These are phyloP conservation scores for Talaromyces thailandensis DNA, from an alignment of 495 filamentous ascomycete species.

Conservation along the genomic window DNA sequence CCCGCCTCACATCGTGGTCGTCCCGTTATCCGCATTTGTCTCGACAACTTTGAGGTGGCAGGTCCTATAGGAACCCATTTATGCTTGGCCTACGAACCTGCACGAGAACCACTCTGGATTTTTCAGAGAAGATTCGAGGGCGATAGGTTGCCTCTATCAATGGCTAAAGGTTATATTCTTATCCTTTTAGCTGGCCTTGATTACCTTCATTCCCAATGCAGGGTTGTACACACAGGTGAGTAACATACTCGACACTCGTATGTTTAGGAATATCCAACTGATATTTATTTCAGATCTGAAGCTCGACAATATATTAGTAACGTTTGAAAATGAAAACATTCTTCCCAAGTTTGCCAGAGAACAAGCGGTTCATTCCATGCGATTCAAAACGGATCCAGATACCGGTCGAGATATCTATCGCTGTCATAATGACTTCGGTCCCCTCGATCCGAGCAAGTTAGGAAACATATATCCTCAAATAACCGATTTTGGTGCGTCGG, in stretches of 20 bases:
- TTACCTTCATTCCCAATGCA: slow-evolving; percentile 29
- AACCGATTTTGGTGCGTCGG: slow-evolving; percentile 72
- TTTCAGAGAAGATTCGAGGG: slow-evolving; percentile 17
- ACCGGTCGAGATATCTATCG: slow-evolving; percentile 17
- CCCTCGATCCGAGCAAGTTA: slow-evolving; percentile 10
- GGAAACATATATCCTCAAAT: slow-evolving; percentile 44
- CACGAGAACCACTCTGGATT: slow-evolving; percentile 23
- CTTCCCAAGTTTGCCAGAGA: slow-evolving; percentile 2
- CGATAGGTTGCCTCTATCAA: slow-evolving; percentile 12
- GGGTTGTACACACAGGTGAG: slow-evolving; percentile 29
- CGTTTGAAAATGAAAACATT: slow-evolving; percentile 10
- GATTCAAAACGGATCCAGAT: slow-evolving; percentile 9
- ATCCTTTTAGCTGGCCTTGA: slow-evolving; percentile 25
- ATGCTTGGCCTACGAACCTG: slow-evolving; percentile 20
- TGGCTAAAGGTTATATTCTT: slow-evolving; percentile 10
- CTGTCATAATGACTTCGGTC: slow-evolving; percentile 24
- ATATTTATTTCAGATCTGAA: slow-evolving; percentile 5
- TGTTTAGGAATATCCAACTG: neutral
- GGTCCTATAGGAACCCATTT: slow-evolving; percentile 19
- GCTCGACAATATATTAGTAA: slow-evolving; percentile 9
- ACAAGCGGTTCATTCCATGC: slow-evolving; percentile 4
- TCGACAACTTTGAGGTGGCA: slow-evolving; percentile 22
- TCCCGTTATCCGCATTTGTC: slow-evolving; percentile 15
- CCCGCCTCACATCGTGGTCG: slow-evolving; percentile 17
- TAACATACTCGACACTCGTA: neutral